A percentile compares a stretch with the other conserved stretches of the same genome.
These are phyloP conservation scores for Coemansia sp. DNA, from an alignment of 192 early-diverging fungal genomes.

Conservation along the genomic window DNA sequence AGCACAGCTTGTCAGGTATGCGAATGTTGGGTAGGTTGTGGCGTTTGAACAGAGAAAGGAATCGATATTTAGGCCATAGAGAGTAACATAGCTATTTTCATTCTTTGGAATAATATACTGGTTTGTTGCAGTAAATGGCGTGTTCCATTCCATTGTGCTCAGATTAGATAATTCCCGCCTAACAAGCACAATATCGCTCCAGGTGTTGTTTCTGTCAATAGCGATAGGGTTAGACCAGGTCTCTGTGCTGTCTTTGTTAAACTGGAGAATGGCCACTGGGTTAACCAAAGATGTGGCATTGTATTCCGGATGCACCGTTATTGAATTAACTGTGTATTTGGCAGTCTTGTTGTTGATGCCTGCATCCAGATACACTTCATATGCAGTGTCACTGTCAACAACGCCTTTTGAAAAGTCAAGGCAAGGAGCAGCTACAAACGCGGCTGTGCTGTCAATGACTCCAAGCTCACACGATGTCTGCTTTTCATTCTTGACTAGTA, in stretches of 20 bases:
- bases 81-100: too few relatives aligned
- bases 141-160: background rate
- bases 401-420: conserved; percentile 5
- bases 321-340: conserved; percentile 6
- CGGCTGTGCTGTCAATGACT: conserved; percentile 9
- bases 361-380: conserved; percentile 13
- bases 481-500: conserved; percentile 7
- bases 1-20: conserved; percentile 3
- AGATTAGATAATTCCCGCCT: background rate
- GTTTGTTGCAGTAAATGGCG: background rate
- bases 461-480: conserved; percentile 17
- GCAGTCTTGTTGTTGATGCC: conserved; percentile 11
- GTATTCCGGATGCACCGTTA: conserved; percentile 8
- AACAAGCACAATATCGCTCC: background rate
- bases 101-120: too few relatives aligned
- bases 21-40: background rate
- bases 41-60: background rate
- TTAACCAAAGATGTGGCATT: conserved; percentile 3
- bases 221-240: conserved; percentile 4
- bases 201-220: background rate
- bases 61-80: background rate
- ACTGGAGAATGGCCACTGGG: conserved; percentile 10
- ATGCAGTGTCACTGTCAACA: background rate
- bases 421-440: conserved; percentile 4
- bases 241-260: background rate